Conservation (phyloP, 2,329 filamentous ascomycete genomes). For the Alternaria sp. region DNA sequence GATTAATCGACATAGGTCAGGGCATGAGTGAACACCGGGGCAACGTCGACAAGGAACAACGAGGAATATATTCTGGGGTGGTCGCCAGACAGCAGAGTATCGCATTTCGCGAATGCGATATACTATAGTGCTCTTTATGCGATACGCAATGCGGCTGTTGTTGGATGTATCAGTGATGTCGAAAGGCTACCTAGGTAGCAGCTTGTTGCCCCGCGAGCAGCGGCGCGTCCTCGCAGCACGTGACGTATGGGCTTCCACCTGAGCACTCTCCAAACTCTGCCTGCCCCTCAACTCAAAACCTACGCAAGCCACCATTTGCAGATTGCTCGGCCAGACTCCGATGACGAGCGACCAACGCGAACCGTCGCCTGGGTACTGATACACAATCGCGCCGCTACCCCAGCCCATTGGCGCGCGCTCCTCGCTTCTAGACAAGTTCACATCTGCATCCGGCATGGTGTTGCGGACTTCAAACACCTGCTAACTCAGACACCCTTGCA, state of each 20-base stretch:
- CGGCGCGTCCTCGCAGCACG: neutral
- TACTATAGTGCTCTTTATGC: neutral
- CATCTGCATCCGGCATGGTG: conserved; percentile 4
- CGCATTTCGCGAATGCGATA: neutral
- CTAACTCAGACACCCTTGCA: conserved; percentile 1
- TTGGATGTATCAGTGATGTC: neutral
- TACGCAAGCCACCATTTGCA: neutral
- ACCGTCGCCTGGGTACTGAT: neutral
- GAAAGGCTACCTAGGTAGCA: neutral
- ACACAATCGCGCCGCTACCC: neutral
- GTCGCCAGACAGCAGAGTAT: neutral
- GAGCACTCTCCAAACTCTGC: neutral
- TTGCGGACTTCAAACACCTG: conserved; percentile 5
- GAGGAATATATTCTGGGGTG: neutral
- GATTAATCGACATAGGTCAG: neutral
- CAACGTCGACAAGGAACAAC: neutral
- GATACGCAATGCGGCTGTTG: neutral
- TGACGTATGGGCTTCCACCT: neutral
- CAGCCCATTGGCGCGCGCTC: neutral
- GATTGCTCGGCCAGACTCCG: neutral
- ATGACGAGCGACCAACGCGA: neutral
- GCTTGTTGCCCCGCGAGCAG: neutral
- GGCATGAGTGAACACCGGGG: neutral
- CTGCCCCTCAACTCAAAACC: neutral
- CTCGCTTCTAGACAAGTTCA: neutral